Base-by-base conservation (phyloP, 2,329 filamentous ascomycete genomes). In the Chrysoporthe austroafricana region DNA sequence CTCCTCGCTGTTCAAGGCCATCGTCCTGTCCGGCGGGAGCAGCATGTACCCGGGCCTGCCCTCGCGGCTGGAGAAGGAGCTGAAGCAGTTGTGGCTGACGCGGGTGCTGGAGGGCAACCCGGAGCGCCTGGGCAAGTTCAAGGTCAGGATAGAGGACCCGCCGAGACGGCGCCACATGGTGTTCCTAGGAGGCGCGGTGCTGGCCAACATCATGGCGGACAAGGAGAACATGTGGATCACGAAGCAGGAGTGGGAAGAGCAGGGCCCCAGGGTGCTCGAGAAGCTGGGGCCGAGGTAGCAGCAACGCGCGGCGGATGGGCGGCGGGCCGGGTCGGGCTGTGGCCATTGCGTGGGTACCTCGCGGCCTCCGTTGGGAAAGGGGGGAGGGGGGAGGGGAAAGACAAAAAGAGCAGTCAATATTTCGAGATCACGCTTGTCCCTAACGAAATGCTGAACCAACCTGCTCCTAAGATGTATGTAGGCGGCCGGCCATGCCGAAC, bases 151-250 rank as follows among this genome's bases (percentile, higher is more conserved):
- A 84, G 96, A 99, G 80, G 96, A 99, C 79, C 96, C 96, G 63
- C 96, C 96, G 44, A 88, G 96, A 81, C 88, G 96, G 83, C 88
- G 95, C 80, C 96, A 99, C 84, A 98, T 99, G 94, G 96, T 99
- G n/a, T 98, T 99, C 86, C 82, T 99, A 66, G 96, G 96, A 68
- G 96, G 96, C 74, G 96, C 96, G 36, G 96, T 99, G 71, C 84
- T 99, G 75, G 96, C 96, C 74, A 98, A 98, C 79, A 96, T 99
- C 80, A 98, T 99, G 91, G 94, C 96, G 58, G 94, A 98, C 82
- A 98, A 97, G 83, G 93, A 97, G 79, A 92, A 91, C 79, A 98
- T 98, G 96, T 99, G 96, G 96, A 94, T 99, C 76, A 92, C 91
- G 73, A 97, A 97, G 85, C 87, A 92, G 76, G 96, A 99, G 81